Evolutionary conservation across 768 basidiomycete species (phyloP).

Genomic region (Rhizopogon salebrosus): DNA sequence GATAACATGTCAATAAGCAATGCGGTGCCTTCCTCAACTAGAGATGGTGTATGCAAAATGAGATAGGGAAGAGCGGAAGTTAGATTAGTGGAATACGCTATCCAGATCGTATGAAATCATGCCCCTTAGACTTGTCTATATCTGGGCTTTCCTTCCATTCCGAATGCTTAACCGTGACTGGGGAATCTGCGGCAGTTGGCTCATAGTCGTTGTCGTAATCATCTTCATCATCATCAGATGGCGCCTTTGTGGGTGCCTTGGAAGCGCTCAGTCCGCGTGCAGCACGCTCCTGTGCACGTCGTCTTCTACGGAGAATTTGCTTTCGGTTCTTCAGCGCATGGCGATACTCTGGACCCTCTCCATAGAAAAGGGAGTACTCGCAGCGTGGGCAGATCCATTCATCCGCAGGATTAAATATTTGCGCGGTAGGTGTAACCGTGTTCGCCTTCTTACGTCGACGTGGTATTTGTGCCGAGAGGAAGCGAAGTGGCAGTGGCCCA

Average conservation of each 20-base stretch:
- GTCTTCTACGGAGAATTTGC: constrained; percentile 67
- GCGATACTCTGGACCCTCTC: constrained; percentile 65
- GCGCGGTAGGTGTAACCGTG: constrained; percentile 21
- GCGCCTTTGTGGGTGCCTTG: constrained; percentile 15
- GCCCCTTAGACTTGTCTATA: constrained; percentile 11
- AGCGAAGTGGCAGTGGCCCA: constrained; percentile 58
- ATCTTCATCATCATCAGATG: constrained; percentile 22
- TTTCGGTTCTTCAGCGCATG: constrained; percentile 67
- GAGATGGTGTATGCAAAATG: constrained; percentile 8
- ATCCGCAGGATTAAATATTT: constrained; percentile 57
- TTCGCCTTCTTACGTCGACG: constrained; percentile 28
- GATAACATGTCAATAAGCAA: constrained; percentile 16
- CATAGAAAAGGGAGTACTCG: constrained; percentile 90
- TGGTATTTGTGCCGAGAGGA: constrained; percentile 65
- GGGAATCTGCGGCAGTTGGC: constrained; percentile 2
- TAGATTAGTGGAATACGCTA: constrained; percentile 11
- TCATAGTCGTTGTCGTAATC: constrained; percentile 14
- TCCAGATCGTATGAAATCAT: constrained; percentile 17
- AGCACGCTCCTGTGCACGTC: constrained; percentile 67
- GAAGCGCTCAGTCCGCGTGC: constrained; percentile 29
- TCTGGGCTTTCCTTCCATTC: constrained; percentile 17
- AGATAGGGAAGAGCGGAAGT: constrained; percentile 6
- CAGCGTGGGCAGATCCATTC: constrained; percentile 96
- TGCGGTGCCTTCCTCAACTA: constrained; percentile 19
- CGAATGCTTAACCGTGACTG: constrained; percentile 3